Base-by-base conservation (phyloP, 805 yeast genomes). In the Metschnikowia lunata region DNA sequence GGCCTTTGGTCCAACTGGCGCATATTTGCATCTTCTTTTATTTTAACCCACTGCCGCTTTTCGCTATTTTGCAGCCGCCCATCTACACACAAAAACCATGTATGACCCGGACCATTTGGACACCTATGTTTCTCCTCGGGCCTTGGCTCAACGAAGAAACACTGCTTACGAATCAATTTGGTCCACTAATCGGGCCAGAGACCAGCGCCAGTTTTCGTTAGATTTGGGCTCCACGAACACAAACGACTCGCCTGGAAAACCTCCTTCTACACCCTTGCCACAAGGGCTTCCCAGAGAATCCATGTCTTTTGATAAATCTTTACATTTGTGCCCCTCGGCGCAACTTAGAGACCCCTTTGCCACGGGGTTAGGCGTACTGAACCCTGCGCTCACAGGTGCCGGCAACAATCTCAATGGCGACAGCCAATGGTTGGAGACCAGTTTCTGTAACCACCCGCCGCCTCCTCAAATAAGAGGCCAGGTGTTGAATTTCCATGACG, bases 191-290 rank as follows among this genome's bases (percentile, higher is more conserved):
- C 32, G 32, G 23, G 26, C 34, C 18, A 12, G 36, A 7, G 39
- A 36, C 6, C 48, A 37, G 23, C 43, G 42, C 26, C 46, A 45
- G 26, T 39, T 43, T 15, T 37, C 50, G 26, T 27, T 49, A 15
- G 52, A 49, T 32, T 26, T 49, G n/a, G 52, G 44, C 35, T 15
- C 43, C 39, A 7, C 34, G 9, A 23, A 38, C 7, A 10, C 23
- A n/a, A 15, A 13, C 11, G 34, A 34, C 2, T 42, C 46, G 6
- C 46, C 42, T 1, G 41, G 36, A 15, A 33, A 40, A 13, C 46
- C 46, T 6, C 46, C 46, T 29, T 7, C 46, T 6, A 42, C 46
- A 23, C 46, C 46, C 5, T 34, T 42, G 41, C 38, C 46, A 6
- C 46, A 23, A 8, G 23, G 23, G 23, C 23, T 18, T 18, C 23